Conservation (phyloP, 1,139 yeast genomes). For the Hemisphaericaspora xylanilytica region DNA sequence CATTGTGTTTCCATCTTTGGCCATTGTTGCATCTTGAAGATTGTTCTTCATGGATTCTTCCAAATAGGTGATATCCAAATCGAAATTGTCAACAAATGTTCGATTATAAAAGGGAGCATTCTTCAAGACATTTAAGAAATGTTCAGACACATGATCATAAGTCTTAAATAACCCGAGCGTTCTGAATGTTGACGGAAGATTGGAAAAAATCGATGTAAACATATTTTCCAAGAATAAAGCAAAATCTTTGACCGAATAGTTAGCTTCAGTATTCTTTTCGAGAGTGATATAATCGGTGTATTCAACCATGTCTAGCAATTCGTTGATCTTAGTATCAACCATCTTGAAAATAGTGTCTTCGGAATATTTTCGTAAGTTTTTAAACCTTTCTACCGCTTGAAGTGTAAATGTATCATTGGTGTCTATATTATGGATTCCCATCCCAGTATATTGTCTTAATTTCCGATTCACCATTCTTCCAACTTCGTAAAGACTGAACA, state of each 20-base stretch:
- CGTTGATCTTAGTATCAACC: slow-evolving; percentile 77
- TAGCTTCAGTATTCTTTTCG: slow-evolving; percentile 56
- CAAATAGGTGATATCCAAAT: slow-evolving; percentile 40
- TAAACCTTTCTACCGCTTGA: slow-evolving; percentile 50
- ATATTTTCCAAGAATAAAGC: slow-evolving; percentile 85
- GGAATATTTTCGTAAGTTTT: slow-evolving; percentile 65
- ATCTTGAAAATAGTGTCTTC: slow-evolving; percentile 78
- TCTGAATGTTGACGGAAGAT: slow-evolving; percentile 74
- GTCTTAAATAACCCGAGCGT: slow-evolving; percentile 80
- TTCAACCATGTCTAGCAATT: slow-evolving; percentile 79
- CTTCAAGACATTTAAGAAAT: slow-evolving; percentile 61
- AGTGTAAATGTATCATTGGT: slow-evolving; percentile 40
- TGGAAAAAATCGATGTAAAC: slow-evolving; percentile 83
- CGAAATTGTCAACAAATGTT: slow-evolving; percentile 44
- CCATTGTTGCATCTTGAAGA: slow-evolving; percentile 1
- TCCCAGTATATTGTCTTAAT: slow-evolving; percentile 53
- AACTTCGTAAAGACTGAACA: slow-evolving; percentile 57
- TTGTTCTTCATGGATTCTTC: slow-evolving; percentile 39
- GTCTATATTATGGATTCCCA: slow-evolving; percentile 44
- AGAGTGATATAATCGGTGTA: slow-evolving; percentile 72
- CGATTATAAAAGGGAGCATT: slow-evolving; percentile 42
- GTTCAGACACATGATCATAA: slow-evolving; percentile 78
- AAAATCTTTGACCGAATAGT: slow-evolving; percentile 75
- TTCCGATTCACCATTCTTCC: slow-evolving; percentile 45
- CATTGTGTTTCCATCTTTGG: slow-evolving; percentile 14